Base-by-base conservation (phyloP, 164 flowering plant genomes). In the Umbilicus rupestris region DNA sequence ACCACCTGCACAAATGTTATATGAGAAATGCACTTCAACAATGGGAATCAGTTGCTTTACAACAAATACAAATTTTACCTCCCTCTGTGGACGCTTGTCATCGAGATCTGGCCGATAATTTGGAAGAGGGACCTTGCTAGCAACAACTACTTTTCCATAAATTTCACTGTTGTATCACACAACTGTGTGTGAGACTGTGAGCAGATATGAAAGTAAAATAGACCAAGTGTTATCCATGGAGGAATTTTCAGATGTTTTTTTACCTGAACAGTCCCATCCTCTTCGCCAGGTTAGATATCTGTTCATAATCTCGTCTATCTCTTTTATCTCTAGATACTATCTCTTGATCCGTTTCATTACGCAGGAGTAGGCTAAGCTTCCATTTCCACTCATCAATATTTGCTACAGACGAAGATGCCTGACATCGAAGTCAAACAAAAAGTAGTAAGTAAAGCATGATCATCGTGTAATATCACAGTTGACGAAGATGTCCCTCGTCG, bases 311-410 rank as follows among this genome's bases (percentile, higher is more conserved):
- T 70, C 96, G 84, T 62, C 91, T 77, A 71, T 95, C 97, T 72
- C 89, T 81, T 77, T 83, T 92, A 73, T 95, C 97, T 73, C 85
- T 78, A 11, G 97, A 89, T 45, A 92, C 81, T 65, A 95, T 87
- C 75, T 95, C 99, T 69, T 78, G 87, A 57, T 92, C 97, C 57
- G 74, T 74, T 73, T 92, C 92, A 66, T 65, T 92, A 33, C 87
- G 94, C 62, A 78, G 69, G 19, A 95, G 85, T 83, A 86, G 63
- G 72, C 96, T 84, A 49, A 95, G 90, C 70, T 95, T 95, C 99
- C 99, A 92, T 78, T 85, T 92, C 99, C 99, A 95, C 77, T 91
- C 97, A 71, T 95, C 99, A 68, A 95, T 77, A 69, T 95, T 92
- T 68, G 88, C 96, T 75, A 92, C 97, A 0, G 99, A 83, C 37